Evolutionary conservation across 2,329 filamentous ascomycete genomes (phyloP).

Genomic region (Cladosporium sp.): DNA sequence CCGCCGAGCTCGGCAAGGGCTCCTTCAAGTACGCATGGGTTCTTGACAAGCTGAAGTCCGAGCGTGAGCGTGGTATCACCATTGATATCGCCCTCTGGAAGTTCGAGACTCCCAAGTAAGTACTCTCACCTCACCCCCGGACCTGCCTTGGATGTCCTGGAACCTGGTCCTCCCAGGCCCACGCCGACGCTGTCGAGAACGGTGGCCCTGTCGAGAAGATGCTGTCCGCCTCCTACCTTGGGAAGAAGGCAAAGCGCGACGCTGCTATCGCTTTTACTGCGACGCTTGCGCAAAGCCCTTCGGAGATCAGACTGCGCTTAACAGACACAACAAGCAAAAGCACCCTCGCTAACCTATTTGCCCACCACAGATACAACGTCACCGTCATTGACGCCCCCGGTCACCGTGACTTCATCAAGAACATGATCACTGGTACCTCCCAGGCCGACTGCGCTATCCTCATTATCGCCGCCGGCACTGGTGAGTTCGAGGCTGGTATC

Average conservation of each 20-base stretch:
- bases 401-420: conserved; percentile 99
- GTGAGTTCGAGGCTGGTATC: conserved; percentile 99
- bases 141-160: too few relatives aligned
- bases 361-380: conserved; percentile 7
- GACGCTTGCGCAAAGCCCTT: background rate
- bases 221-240: too few relatives aligned
- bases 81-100: conserved; percentile 99
- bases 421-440: conserved; percentile 99
- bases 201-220: too few relatives aligned
- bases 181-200: too few relatives aligned
- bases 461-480: conserved; percentile 99
- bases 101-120: conserved; percentile 98
- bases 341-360: background rate
- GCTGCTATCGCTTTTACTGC: background rate
- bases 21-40: conserved; percentile 99
- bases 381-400: conserved; percentile 72
- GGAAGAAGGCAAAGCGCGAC: too few relatives aligned
- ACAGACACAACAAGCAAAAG: background rate
- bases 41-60: conserved; percentile 99
- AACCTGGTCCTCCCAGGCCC: too few relatives aligned
- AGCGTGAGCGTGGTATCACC: conserved; percentile 99
- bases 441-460: conserved; percentile 99
- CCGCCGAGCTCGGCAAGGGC: conserved; percentile 98
- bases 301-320: background rate
- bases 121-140: conserved; percentile 27